Evolutionary conservation across 192 early-diverging fungal genomes (phyloP), one percentile per base, ranked within the genome.

Genomic region (Hyaloraphidium curvatum): DNA sequence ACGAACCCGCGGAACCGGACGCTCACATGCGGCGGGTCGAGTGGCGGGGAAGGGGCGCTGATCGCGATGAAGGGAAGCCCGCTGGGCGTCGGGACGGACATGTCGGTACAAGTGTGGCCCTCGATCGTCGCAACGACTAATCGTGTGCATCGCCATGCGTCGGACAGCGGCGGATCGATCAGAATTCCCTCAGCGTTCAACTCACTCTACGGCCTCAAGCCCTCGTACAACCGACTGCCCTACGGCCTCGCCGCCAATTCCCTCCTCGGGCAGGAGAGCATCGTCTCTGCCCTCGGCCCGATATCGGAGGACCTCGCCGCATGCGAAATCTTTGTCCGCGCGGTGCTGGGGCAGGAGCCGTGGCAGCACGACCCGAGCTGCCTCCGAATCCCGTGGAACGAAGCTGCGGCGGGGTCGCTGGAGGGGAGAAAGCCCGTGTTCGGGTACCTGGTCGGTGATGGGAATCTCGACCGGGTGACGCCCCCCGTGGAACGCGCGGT

Each of bases 41-140:
- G 39, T 11, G 35, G 55, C 30, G 55, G 55, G 39, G 55, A 55
- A 27, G 55, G 39, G 1, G 55, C 40, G 28, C 55, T 55, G 14
- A 1, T 55, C n/a, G 55, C 39, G 14, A 19, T 39, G n/a, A 22
- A 25, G 2, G 55, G 33, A 0, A 17, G 39, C 0, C 22, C 40
- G 28, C 19, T 55, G 3, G 55, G 55, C 2, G 35, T 55, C 13
- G 55, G 39, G 2, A 55, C 37, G 16, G 55, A 55, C 41, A 55
- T 55, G n/a, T n/a, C n/a, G n/a, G n/a, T n/a, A n/a, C n/a, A n/a
- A n/a, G n/a, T n/a, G n/a, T n/a, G n/a, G n/a, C n/a, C n/a, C n/a
- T n/a, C n/a, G n/a, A n/a, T n/a, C n/a, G n/a, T n/a, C n/a, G n/a
- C n/a, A n/a, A n/a, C n/a, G n/a, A n/a, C n/a, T n/a, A n/a, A n/a